A percentile compares a stretch with the other conserved stretches of the same genome.
These are phyloP conservation scores for Santalum album DNA, from an alignment of 164 flowering plant genomes.

Conservation along the genomic window DNA sequence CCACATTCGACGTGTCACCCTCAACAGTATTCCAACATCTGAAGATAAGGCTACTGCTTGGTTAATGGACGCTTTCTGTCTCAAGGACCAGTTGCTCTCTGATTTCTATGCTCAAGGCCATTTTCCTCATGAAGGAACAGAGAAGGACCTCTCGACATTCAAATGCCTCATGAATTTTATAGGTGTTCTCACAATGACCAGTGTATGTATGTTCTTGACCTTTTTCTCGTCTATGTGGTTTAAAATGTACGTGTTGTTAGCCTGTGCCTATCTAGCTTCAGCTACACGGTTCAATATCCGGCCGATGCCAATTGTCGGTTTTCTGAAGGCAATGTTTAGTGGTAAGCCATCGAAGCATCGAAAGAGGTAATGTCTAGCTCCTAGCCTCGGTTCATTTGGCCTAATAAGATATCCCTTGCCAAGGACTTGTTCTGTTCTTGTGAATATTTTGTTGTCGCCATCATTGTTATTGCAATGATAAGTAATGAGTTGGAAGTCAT, in stretches of 20 bases:
- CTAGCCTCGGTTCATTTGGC: background rate
- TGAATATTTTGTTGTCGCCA: too few species aligned
- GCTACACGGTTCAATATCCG: background rate
- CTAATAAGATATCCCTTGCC: background rate
- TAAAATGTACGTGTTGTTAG: background rate
- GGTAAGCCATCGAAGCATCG: background rate
- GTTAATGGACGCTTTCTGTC: slow-evolving; percentile 46
- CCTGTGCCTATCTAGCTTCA: background rate
- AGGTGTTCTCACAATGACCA: background rate
- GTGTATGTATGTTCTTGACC: background rate
- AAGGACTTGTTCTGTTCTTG: too few species aligned
- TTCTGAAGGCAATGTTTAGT: background rate
- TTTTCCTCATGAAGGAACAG: slow-evolving; percentile 56
- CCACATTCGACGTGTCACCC: slow-evolving; percentile 49
- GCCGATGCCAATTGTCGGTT: background rate
- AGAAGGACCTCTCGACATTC: slow-evolving; percentile 44
- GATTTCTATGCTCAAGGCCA: slow-evolving; percentile 49
- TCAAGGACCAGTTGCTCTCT: slow-evolving; percentile 64
- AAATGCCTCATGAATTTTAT: slow-evolving; percentile 31
- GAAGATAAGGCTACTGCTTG: slow-evolving; percentile 48
- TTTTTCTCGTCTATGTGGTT: background rate
- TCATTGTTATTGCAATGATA: too few species aligned
- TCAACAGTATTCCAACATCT: slow-evolving; percentile 45
- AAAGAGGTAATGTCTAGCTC: background rate
- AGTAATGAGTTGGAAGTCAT: too few species aligned